Evolutionary conservation across 2,329 filamentous ascomycete genomes (phyloP).

Genomic region (Pseudogymnoascus sp.): DNA sequence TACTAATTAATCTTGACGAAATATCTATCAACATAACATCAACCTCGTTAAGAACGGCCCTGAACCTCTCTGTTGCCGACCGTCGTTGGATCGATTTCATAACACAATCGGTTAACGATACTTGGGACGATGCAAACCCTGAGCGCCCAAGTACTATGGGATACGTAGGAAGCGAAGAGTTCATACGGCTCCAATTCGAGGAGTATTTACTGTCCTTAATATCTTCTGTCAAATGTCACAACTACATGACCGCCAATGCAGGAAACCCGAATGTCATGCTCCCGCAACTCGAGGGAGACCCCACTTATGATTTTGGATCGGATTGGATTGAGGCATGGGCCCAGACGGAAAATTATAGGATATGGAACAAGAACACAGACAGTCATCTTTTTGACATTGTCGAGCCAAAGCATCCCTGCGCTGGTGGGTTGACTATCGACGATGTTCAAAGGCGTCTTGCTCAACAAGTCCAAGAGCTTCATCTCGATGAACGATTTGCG

Average conservation of each 20-base stretch:
- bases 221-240: slow-evolving; percentile 83
- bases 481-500: slow-evolving; percentile 84
- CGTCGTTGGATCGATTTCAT: slow-evolving; percentile 95
- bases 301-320: slow-evolving; percentile 71
- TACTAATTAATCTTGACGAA: slow-evolving; percentile 93
- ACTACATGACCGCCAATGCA: slow-evolving; percentile 50
- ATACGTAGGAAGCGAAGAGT: slow-evolving; percentile 93
- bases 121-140: slow-evolving; percentile 91
- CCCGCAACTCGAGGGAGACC: slow-evolving; percentile 71
- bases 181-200: slow-evolving; percentile 94
- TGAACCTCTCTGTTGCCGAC: slow-evolving; percentile 78
- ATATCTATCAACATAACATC: slow-evolving; percentile 79
- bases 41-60: slow-evolving; percentile 65
- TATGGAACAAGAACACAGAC: slow-evolving; percentile 78
- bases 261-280: slow-evolving; percentile 56
- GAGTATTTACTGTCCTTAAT: slow-evolving; percentile 89
- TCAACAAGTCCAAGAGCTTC: slow-evolving; percentile 87
- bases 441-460: slow-evolving; percentile 86
- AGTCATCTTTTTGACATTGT: slow-evolving; percentile 90
- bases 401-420: slow-evolving; percentile 87
- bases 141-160: slow-evolving; percentile 87
- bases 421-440: slow-evolving; percentile 85
- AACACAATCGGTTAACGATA: slow-evolving; percentile 87
- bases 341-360: slow-evolving; percentile 80
- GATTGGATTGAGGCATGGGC: slow-evolving; percentile 88